Percentiles rank a stretch among this genome's conserved stretches.
phyloP scores from a whole-genome alignment of 306 rosid genomes.

The Inga oerstediana region DNA sequence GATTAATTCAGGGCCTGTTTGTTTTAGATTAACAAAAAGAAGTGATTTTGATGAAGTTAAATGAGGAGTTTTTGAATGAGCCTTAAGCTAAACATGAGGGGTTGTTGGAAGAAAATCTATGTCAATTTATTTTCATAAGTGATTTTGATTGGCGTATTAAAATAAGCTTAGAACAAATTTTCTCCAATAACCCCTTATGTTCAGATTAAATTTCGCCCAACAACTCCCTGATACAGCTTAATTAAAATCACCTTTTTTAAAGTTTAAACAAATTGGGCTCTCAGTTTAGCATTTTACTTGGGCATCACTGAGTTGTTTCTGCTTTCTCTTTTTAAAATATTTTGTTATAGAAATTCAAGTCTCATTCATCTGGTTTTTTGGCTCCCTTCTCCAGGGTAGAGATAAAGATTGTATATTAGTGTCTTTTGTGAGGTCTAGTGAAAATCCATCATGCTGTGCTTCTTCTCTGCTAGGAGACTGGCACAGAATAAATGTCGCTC shows the following conservation, averaged over 20 bases:
- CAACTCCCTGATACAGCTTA: not conserved
- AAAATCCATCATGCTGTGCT: conserved; percentile 68
- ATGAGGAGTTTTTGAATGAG: not conserved
- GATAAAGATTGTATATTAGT: conserved; percentile 92
- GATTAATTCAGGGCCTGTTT: not conserved
- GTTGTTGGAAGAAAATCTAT: not conserved
- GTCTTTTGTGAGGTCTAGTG: conserved; percentile 83
- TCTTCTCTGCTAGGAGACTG: conserved; percentile 92
- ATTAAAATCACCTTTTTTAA: not conserved
- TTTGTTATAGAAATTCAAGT: not conserved
- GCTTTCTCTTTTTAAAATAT: not conserved
- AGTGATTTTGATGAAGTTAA: not conserved
- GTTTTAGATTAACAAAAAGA: not conserved
- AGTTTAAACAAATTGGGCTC: not conserved
- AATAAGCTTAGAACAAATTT: not conserved
- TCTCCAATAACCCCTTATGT: not conserved
- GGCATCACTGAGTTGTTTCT: conserved; percentile 13
- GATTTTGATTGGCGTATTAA: not conserved
- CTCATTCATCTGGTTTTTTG: not conserved
- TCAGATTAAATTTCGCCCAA: not conserved
- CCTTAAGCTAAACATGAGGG: not conserved
- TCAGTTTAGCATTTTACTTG: not conserved
- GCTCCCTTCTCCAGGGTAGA: conserved; percentile 63
- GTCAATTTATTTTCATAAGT: not conserved
- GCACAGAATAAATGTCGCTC: conserved; percentile 95